Evolutionary conservation across 2,329 filamentous ascomycete species (phyloP), one percentile per base, ranked within the genome.

Genomic region (Xylaria sp.): DNA sequence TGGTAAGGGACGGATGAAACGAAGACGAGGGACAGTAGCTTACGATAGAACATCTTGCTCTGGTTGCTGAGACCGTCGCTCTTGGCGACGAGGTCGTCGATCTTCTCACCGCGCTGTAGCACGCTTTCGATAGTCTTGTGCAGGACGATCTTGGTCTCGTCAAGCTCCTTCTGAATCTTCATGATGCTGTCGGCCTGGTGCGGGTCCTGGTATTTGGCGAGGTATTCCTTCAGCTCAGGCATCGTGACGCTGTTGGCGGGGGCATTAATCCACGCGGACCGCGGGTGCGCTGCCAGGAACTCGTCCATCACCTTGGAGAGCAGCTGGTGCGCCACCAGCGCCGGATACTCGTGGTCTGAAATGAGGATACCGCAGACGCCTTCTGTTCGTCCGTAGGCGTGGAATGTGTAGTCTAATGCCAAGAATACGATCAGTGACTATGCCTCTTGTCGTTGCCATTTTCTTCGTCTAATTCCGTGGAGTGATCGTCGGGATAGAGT

Each of bases 41-140:
- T 81, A 91, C 91, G 94, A 82, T 98, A 98, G 81, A 99, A 99
- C 92, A 97, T 95, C 88, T 97, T 98, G 84, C 94, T 97, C 86
- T 96, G 92, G 59, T 90, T 89, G 82, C 93, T 97, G 77, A 99
- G 82, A 13, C 91, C 93, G 76, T 97, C 94, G 77, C 93, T 97
- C 89, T 98, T 98, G 73, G 91, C 91, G 55, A 98, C 95, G 75
- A 99, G 83, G 76, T 92, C 93, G 79, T 98, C 95, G 75, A 99
- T 94, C 88, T 98, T 98, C 89, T 98, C 94, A 51, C 94, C 96
- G 71, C 96, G 89, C 85, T 98, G 91, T 77, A 98, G 82, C 62
- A 91, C 90, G 77, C 89, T 92, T 84, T 97, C 92, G 76, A 97
- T 98, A 54, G 96, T 98, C 88, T 98, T 97, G 84, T 98, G 94